A percentile compares a stretch with the other conserved stretches of the same genome.
These are phyloP conservation scores for Colletotrichum zoysiae DNA, from an alignment of 2,329 filamentous ascomycete genomes.

Conservation along the genomic window DNA sequence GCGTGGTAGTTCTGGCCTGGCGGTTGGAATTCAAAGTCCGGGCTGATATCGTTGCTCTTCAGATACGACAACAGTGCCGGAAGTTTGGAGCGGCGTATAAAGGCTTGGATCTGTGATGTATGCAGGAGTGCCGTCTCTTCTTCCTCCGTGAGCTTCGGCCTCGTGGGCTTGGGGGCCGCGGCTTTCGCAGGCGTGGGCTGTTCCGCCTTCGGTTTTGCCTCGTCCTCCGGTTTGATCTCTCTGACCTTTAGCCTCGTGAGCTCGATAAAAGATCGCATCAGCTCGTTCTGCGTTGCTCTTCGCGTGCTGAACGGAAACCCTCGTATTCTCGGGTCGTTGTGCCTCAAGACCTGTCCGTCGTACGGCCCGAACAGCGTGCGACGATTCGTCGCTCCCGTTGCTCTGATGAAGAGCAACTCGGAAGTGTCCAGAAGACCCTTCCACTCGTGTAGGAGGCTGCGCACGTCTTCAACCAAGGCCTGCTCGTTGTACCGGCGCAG, in stretches of 20 bases:
- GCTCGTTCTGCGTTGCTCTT: conserved; percentile 90
- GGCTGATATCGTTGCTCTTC: conserved; percentile 76
- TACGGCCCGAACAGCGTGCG: conserved; percentile 92
- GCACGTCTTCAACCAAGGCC: conserved; percentile 89
- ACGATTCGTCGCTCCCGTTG: conserved; percentile 87
- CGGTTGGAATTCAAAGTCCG: conserved; percentile 83
- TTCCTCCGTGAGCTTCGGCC: conserved; percentile 80
- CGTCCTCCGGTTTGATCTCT: conserved; percentile 77
- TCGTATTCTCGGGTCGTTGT: conserved; percentile 83
- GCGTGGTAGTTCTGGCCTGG: conserved; percentile 81
- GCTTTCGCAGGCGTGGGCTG: conserved; percentile 50
- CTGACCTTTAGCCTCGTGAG: conserved; percentile 90
- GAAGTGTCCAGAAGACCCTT: conserved; percentile 85
- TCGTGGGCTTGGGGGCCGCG: conserved; percentile 58
- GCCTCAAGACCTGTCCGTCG: conserved; percentile 84
- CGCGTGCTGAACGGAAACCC: conserved; percentile 95
- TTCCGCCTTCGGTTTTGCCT: conserved; percentile 59
- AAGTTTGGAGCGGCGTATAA: conserved; percentile 90
- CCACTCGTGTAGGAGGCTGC: conserved; percentile 86
- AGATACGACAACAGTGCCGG: conserved; percentile 89
- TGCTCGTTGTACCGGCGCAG: conserved; percentile 95
- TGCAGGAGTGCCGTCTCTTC: conserved; percentile 87
- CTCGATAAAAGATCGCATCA: conserved; percentile 95
- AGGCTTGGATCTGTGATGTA: conserved; percentile 87
- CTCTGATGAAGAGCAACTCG: conserved; percentile 88